Conservation (phyloP, 345 rosid genomes). For the Salix caprea region DNA sequence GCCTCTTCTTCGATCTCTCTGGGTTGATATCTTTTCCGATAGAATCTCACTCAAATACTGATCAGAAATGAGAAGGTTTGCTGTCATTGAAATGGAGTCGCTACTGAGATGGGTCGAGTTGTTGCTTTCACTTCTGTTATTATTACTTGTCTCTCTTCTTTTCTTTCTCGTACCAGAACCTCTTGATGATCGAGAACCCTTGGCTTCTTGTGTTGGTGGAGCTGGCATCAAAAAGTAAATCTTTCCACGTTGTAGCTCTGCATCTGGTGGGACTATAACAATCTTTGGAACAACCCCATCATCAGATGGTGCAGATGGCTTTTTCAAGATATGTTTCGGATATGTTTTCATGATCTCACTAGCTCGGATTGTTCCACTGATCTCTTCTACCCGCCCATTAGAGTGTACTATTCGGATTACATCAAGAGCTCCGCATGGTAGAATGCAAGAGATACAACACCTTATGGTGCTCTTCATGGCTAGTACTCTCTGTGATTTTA, state of each 20-base stretch:
- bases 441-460: constrained; percentile 95
- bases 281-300: constrained; percentile 59
- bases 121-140: constrained; percentile 15
- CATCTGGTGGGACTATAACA: constrained; percentile 85
- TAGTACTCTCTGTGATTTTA: neutral
- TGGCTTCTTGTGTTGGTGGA: constrained; percentile 30
- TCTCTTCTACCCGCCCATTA: constrained; percentile 84
- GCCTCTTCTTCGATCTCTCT: constrained; percentile 80
- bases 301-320: constrained; percentile 55
- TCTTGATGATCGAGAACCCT: constrained; percentile 25
- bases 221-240: constrained; percentile 85
- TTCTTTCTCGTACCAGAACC: constrained; percentile 8
- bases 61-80: constrained; percentile 51
- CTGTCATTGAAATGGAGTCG: constrained; percentile 28
- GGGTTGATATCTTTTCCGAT: constrained; percentile 72
- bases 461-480: constrained; percentile 82
- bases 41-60: constrained; percentile 87
- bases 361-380: constrained; percentile 78
- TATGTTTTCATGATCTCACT: constrained; percentile 73
- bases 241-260: constrained; percentile 89
- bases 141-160: constrained; percentile 12
- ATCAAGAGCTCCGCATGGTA: constrained; percentile 93
- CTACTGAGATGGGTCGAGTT: neutral
- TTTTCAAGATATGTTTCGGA: constrained; percentile 84
- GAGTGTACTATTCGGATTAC: constrained; percentile 90